phyloP scores from a whole-genome alignment of 2,329 filamentous ascomycete species.

The Trichoderma atrobrunneum region DNA sequence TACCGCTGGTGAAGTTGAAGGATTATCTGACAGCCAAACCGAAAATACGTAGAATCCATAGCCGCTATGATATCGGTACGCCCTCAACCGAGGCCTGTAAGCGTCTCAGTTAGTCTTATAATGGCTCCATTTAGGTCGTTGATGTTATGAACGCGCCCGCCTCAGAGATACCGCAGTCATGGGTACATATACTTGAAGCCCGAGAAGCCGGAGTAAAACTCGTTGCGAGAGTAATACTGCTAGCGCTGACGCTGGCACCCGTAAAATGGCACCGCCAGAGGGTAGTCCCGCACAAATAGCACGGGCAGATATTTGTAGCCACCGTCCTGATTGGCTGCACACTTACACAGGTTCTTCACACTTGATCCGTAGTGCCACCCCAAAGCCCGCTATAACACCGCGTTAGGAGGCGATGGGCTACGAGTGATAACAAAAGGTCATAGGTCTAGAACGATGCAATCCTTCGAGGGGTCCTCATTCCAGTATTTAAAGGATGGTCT shows the following conservation, averaged over 20 bases:
- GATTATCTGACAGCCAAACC: background rate
- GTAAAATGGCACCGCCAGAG: background rate
- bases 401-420: background rate
- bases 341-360: background rate
- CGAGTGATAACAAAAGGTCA: background rate
- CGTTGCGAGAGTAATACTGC: background rate
- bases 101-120: background rate
- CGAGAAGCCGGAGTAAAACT: background rate
- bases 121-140: background rate
- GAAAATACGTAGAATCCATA: background rate
- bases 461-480: background rate
- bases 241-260: background rate
- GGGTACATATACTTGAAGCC: background rate
- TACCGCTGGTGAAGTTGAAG: background rate
- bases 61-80: background rate
- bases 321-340: background rate
- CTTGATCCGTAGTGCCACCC: background rate
- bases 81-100: background rate
- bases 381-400: background rate
- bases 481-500: background rate
- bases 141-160: background rate
- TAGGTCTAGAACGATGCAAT: background rate
- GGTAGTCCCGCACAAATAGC: background rate
- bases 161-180: background rate
- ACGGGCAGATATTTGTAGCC: background rate